A percentile compares a stretch with the other conserved stretches of the same genome.
Evolutionary conservation across 1,284 basidiomycete genomes (phyloP).

Genomic region (Takashimella koratensis): DNA sequence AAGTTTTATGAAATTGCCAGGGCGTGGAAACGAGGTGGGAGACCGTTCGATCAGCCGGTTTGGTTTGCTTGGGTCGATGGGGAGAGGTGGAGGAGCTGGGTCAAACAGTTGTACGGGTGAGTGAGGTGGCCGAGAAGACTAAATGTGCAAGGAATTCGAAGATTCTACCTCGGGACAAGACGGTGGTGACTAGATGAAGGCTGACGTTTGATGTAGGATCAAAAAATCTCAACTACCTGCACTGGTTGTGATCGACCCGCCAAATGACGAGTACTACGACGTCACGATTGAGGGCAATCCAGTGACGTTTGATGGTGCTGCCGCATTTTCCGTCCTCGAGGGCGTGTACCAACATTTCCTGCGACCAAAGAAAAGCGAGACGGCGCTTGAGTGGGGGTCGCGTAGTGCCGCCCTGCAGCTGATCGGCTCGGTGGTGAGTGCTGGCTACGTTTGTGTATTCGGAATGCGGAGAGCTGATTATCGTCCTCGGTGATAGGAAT

Average conservation of each 20-base stretch:
- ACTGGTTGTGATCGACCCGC: constrained; percentile 73
- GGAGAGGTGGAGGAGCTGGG: constrained; percentile 73
- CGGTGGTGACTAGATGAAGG: constrained; percentile 2
- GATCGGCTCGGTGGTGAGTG: constrained; percentile 7
- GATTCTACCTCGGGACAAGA: background rate
- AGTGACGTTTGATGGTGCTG: constrained; percentile 57
- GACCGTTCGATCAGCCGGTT: constrained; percentile 56
- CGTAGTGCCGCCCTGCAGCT: constrained; percentile 32
- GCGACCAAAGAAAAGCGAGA: constrained; percentile 52
- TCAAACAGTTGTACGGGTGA: constrained; percentile 78
- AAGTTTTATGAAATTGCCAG: constrained; percentile 58
- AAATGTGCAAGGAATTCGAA: background rate
- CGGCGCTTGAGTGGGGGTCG: constrained; percentile 42
- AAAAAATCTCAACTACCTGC: constrained; percentile 51
- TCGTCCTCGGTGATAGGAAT: constrained; percentile 25
- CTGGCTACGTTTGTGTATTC: background rate
- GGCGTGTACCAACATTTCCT: constrained; percentile 60
- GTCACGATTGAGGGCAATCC: constrained; percentile 69
- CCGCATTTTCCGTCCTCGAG: constrained; percentile 68
- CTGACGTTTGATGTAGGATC: too few species aligned
- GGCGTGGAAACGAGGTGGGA: constrained; percentile 58
- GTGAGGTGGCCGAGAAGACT: too few species aligned
- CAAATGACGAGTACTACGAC: constrained; percentile 35
- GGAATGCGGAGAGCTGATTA: background rate
- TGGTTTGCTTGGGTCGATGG: constrained; percentile 83